phyloP scores from a whole-genome alignment of 768 basidiomycete species.

The Boletus reticuloceps region DNA sequence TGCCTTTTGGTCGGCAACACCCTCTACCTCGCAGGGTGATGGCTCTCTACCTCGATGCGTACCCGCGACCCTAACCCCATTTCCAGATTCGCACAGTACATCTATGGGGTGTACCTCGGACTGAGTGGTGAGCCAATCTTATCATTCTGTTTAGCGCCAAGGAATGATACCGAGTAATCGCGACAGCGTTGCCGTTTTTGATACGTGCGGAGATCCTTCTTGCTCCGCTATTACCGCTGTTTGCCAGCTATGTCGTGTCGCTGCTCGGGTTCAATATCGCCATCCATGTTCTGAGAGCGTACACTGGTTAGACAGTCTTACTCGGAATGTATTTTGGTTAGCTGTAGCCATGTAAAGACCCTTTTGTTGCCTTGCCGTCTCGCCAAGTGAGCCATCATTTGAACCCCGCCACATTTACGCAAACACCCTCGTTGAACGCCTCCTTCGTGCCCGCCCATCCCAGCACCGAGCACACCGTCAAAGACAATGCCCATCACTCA shows the following conservation, averaged over 20 bases:
- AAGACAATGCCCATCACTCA: conserved; percentile 33
- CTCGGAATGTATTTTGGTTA: background rate
- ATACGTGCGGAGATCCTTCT: conserved; percentile 86
- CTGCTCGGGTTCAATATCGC: conserved; percentile 91
- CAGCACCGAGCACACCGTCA: conserved; percentile 4
- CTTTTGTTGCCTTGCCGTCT: background rate
- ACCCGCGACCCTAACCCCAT: conserved; percentile 4
- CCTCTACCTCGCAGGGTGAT: conserved; percentile 67
- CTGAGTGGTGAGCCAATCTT: conserved; percentile 56
- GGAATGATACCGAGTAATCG: background rate
- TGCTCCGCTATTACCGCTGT: conserved; percentile 85
- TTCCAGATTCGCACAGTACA: conserved; percentile 81
- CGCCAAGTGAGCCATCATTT: conserved; percentile 15
- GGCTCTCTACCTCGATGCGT: conserved; percentile 11
- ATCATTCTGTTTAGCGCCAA: background rate
- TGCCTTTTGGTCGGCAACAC: conserved; percentile 93
- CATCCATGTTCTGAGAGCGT: conserved; percentile 71
- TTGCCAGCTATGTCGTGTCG: conserved; percentile 81
- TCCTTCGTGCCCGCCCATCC: conserved; percentile 1
- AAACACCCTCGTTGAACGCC: conserved; percentile 1
- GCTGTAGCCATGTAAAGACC: conserved; percentile 9
- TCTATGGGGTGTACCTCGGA: conserved; percentile 88
- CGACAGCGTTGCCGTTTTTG: conserved; percentile 86
- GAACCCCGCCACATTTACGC: conserved; percentile 28
- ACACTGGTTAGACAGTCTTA: conserved; percentile 54